Evolutionary conservation across 441 rosid species (phyloP), one percentile per base, ranked within the genome.

Genomic region (Syzygium syzygioides): DNA sequence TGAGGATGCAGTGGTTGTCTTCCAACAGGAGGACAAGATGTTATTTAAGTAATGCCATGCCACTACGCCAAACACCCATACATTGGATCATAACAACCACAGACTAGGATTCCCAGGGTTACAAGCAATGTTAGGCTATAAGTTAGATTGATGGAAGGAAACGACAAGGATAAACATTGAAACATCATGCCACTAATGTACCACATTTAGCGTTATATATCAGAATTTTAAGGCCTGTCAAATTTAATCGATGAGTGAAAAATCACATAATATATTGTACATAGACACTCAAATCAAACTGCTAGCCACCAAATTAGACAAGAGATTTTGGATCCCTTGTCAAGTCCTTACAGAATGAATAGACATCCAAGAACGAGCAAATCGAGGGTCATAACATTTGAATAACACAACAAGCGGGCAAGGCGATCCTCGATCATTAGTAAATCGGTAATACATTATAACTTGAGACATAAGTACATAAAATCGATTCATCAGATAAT

Each of bases 121-220:
- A 71, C 80, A 71, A 71, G 28, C 41, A 6, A 71, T 25, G 12
- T 37, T 37, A 3, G 0, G 41, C 50, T 14, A 26, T 59, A 10
- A 68, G 11, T 34, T 9, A 37, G 50, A 37, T 20, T 1, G 15
- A 37, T 2, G 50, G 17, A 8, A 12, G 17, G 2, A 5, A 26
- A 19, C 2, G 14, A 34, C 37, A 34, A 19, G 28, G 25, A 71
- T 34, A 19, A 34, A 20, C 9, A 71, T 71, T 4, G 1, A 68
- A 17, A 68, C 14, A 68, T 20, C 48, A 19, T 6, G 8, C 10
- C 4, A 34, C 45, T 9, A 34, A 32, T 32, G 9, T 4, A 7
- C 19, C 4, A 9, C 41, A 32, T 66, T 4, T 32, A 32, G 3
- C 0, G 0, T 15, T 64, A 30, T 2, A 30, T 30, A 7, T 7